Conservation (phyloP, 2,329 filamentous ascomycete genomes). For the Claviceps pazoutovae region DNA sequence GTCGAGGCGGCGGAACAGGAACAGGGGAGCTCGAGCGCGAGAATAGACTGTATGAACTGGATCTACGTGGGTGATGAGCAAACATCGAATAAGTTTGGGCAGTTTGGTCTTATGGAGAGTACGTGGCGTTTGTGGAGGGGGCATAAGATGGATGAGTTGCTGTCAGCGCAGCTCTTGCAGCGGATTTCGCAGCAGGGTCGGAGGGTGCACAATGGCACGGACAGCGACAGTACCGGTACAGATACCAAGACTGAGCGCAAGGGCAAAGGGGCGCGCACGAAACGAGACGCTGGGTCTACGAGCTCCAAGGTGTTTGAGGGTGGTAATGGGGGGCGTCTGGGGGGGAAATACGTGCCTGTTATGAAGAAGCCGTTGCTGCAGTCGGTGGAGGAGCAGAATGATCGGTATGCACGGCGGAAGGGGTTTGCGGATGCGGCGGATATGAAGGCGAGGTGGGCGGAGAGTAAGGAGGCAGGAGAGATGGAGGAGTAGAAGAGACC, state of each 20-base stretch:
- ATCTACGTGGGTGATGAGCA: conserved; percentile 58
- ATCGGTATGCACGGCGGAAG: conserved; percentile 46
- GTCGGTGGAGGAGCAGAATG: conserved; percentile 41
- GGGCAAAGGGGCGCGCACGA: neutral
- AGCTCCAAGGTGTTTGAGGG: conserved; percentile 35
- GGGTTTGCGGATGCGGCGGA: conserved; percentile 41
- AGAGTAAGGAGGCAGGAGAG: conserved; percentile 6
- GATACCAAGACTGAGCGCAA: too few relatives aligned
- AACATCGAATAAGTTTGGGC: conserved; percentile 46
- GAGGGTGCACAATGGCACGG: neutral
- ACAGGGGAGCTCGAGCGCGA: conserved; percentile 2
- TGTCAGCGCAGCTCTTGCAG: conserved; percentile 62
- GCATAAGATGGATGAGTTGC: conserved; percentile 77
- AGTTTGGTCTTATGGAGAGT: conserved; percentile 53
- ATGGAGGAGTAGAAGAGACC: conserved; percentile 12
- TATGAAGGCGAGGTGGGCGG: conserved; percentile 22
- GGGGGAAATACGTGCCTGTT: conserved; percentile 41
- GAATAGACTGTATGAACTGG: conserved; percentile 57
- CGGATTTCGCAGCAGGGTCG: conserved; percentile 32
- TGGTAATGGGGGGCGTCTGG: conserved; percentile 33
- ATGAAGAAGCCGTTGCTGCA: conserved; percentile 35
- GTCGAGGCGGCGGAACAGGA: conserved; percentile 2
- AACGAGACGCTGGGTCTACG: conserved; percentile 15
- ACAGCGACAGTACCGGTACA: too few relatives aligned
- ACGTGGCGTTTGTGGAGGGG: conserved; percentile 76